Base-by-base conservation (phyloP, 2,329 filamentous ascomycete genomes). In the Colletotrichum sp. region DNA sequence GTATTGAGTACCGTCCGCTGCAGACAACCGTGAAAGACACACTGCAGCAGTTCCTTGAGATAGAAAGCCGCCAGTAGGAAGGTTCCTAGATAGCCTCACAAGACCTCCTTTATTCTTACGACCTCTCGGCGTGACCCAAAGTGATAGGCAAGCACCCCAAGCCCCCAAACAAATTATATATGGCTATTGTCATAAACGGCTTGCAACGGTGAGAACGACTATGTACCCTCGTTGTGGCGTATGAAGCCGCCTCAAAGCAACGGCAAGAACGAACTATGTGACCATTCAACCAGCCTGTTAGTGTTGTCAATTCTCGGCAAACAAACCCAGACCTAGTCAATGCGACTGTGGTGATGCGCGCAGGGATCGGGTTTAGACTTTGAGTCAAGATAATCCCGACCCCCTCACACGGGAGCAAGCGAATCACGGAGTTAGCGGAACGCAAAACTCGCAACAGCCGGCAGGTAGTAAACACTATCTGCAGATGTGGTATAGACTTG, bases 11-110 rank as follows among this genome's bases (percentile, higher is more conserved):
- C 68, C 74, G 77, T n/a, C 78, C 78, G 3, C 82, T 81, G 28
- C 81, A 84, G 61, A 80, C 83, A 52, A 80, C 82, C 52, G 82
- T 84, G 2, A 80, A 80, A 30, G 81, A 80, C 44, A 81, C 83
- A 30, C 78, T 82, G 7, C 78, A 78, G 32, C 83, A 85, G 64
- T 85, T 83, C 66, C 68, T 85, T 8, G 80, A 80, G 36, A 77
- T 85, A 15, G 48, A 71, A n/a, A 27, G 36, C 28, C 39, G 39
- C 19, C 39, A 55, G 60, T 11, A 64, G 8, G 4, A 39, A 39
- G 28, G 19, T 39, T 39, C 36, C 15, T 39, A 19, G 36, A 19
- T 39, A 19, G 15, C 15, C 36, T 44, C 4, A 9, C 8, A 44
- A 19, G 16, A 19, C 36, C 19, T 44, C 16, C 8, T 0, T 11